Percentiles rank a stretch among this genome's conserved stretches.
Evolutionary conservation across 2,329 filamentous ascomycete species (phyloP).

Genomic region (Immersiporthe knoxdaviesiana): DNA sequence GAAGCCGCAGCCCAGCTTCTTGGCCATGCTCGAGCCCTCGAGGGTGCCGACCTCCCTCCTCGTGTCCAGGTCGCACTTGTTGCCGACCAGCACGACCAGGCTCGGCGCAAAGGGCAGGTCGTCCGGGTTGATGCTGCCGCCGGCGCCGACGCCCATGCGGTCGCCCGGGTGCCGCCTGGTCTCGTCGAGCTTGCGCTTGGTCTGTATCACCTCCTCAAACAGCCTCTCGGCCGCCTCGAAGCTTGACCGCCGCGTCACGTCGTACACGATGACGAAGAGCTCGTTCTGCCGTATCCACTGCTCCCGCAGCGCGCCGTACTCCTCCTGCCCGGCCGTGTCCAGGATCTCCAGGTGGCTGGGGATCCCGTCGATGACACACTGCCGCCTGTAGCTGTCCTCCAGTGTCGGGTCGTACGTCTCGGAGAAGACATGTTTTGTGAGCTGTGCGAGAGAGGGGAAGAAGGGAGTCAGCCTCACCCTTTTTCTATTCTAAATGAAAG

Average conservation of each 20-base stretch:
- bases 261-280: constrained; percentile 29
- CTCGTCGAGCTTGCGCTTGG: constrained; percentile 23
- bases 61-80: constrained; percentile 29
- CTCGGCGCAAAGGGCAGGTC: constrained; percentile 23
- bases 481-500: background rate
- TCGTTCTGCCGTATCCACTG: constrained; percentile 30
- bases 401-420: constrained; percentile 29
- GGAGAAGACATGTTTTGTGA: constrained; percentile 28
- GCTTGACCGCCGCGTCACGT: constrained; percentile 27
- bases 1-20: constrained; percentile 30
- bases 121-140: no score
- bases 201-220: constrained; percentile 26
- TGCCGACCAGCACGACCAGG: constrained; percentile 28
- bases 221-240: constrained; percentile 28
- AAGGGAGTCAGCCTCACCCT: background rate
- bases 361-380: constrained; percentile 28
- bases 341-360: constrained; percentile 28
- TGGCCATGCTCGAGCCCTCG: constrained; percentile 25
- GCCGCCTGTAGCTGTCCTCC: constrained; percentile 28
- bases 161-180: constrained; percentile 11
- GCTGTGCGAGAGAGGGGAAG: constrained; percentile 2
- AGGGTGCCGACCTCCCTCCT: constrained; percentile 27
- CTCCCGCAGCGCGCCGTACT: constrained; percentile 28
- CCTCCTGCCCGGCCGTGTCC: constrained; percentile 29
- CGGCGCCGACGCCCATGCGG: constrained; percentile 2